These are phyloP conservation scores for Jamesozyma jinghongensis DNA, from an alignment of 805 yeast species.

Conservation along the genomic window DNA sequence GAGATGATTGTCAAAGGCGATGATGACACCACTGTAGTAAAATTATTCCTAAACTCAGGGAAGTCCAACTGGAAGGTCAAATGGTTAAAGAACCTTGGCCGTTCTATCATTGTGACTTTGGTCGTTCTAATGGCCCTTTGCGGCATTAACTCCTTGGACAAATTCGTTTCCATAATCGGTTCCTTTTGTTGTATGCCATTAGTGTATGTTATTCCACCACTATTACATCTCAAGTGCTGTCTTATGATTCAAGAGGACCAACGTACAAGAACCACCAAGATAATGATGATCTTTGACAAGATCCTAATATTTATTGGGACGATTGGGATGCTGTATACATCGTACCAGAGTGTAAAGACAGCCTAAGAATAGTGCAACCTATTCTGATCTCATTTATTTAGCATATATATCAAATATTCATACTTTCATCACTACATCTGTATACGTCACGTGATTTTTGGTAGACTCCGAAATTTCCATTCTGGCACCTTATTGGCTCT, in stretches of 20 bases:
- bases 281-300: slow-evolving; percentile 38
- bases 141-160: slow-evolving; percentile 63
- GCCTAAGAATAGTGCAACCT: neutral
- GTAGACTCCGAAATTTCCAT: too few relatives aligned
- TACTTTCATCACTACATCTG: too few relatives aligned
- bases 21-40: slow-evolving; percentile 8
- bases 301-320: slow-evolving; percentile 47
- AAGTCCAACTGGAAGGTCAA: slow-evolving; percentile 43
- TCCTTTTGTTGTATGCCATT: slow-evolving; percentile 80
- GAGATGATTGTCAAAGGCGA: slow-evolving; percentile 14
- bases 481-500: too few relatives aligned
- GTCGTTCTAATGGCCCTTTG: slow-evolving; percentile 53
- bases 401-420: too few relatives aligned
- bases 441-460: too few relatives aligned
- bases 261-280: slow-evolving; percentile 9
- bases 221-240: slow-evolving; percentile 55
- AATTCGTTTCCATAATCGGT: slow-evolving; percentile 72
- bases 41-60: slow-evolving; percentile 38
- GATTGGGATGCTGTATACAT: slow-evolving; percentile 56
- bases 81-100: slow-evolving; percentile 57
- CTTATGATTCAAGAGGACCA: slow-evolving; percentile 19
- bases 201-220: slow-evolving; percentile 79
- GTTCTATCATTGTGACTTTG: slow-evolving; percentile 44
- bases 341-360: slow-evolving; percentile 42
- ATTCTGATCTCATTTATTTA: too few relatives aligned